Base-by-base conservation (phyloP, 345 rosid genomes). In the Moricandia arvensis region DNA sequence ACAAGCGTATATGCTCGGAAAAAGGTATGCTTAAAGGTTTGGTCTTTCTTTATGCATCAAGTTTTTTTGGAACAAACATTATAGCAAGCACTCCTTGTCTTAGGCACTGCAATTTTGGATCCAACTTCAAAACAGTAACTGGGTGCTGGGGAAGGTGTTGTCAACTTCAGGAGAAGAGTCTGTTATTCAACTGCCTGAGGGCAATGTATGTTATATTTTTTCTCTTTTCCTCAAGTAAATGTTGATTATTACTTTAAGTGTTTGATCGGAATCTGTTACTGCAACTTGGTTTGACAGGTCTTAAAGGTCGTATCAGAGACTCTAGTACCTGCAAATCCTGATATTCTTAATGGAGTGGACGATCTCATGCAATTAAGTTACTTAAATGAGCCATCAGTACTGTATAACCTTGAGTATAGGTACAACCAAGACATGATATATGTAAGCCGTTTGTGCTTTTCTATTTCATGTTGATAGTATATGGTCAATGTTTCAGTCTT, bases 351-450 rank as follows among this genome's bases (percentile, higher is more conserved):
- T 79, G 96, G 93, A 45, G 95, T 85, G 61, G 90, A 87, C 68
- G 95, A 94, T 81, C 96, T 94, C 71, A 82, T 86, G 75, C 94
- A 89, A 71, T 91, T 94, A 81, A 89, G 93, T 90, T 94, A 86
- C 87, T 82, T 94, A 81, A 94, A 91, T 61, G 98, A 94, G 74
- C 98, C 97, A 37, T 85, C 97, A 2, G 90, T 91, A 75, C 85
- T 94, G 87, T 83, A 90, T 83, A 94, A 91, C 83, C 89, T 94
- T 60, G 86, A 80, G 71, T 69, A 74, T 87, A 85, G 97, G 86
- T 94, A 83, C 83, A 83, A 89, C 63, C 81, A 47, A 75, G 91
- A 91, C 82, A 78, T 81, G 80, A 84, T 94, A 74, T 94, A 94
- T 87, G 98, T 94, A 80, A 86, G 98, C 33, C 29, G 4, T 79